Percentiles rank a stretch among this genome's conserved stretches.
These are phyloP conservation scores for Agaricales sp. DNA, from an alignment of 1,284 basidiomycete genomes.

Conservation along the genomic window DNA sequence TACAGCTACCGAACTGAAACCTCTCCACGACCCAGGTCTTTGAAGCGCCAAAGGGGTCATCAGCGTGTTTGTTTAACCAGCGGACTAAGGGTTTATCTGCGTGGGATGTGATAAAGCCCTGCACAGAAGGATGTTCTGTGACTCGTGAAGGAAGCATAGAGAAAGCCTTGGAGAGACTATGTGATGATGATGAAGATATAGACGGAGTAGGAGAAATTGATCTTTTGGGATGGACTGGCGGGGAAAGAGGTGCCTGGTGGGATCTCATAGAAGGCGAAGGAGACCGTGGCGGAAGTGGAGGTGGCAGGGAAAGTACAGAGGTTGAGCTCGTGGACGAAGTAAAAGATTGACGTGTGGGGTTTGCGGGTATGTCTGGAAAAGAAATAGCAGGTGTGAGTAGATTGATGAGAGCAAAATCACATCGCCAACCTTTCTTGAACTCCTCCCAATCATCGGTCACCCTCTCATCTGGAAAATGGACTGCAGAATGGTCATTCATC, in stretches of 20 bases:
- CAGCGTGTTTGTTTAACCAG: conserved; percentile 38
- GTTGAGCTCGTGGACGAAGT: neutral
- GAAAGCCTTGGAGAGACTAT: conserved; percentile 13
- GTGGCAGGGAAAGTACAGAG: neutral
- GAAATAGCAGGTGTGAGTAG: conserved; percentile 4
- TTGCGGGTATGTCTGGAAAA: conserved; percentile 11
- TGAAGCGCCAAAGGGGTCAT: conserved; percentile 34
- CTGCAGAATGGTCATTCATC: conserved; percentile 32
- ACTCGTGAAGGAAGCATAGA: conserved; percentile 9
- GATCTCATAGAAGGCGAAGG: too few species aligned
- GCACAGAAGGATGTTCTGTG: conserved; percentile 20
- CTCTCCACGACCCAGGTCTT: conserved; percentile 40
- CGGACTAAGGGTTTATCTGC: conserved; percentile 30
- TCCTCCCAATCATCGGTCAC: conserved; percentile 40
- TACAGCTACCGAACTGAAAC: conserved; percentile 43
- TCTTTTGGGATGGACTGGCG: neutral
- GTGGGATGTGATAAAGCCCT: conserved; percentile 26
- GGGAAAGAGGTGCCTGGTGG: conserved; percentile 1
- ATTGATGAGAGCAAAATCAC: conserved; percentile 4
- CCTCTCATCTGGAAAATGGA: conserved; percentile 29
- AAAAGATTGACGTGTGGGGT: conserved; percentile 5
- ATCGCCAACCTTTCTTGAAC: conserved; percentile 27
- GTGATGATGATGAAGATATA: conserved; percentile 8
- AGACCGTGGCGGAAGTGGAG: conserved; percentile 10
- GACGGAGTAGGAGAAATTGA: neutral